Percentiles rank a stretch among this genome's conserved stretches.
Evolutionary conservation across 345 rosid species (phyloP).

Genomic region (Geranium rotundifolium): DNA sequence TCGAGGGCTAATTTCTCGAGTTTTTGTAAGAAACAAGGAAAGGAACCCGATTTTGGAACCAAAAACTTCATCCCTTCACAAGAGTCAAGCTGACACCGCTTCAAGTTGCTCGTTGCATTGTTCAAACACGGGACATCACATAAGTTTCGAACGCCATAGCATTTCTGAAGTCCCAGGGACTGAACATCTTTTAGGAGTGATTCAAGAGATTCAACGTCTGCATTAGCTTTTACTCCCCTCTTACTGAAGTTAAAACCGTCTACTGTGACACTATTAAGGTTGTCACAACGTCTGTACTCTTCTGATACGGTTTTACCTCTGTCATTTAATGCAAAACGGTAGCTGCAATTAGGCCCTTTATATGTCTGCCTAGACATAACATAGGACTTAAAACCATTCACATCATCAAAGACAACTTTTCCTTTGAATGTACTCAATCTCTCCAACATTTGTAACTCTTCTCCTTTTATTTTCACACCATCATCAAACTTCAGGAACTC

Average conservation of each 20-base stretch:
- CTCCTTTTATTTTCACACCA: neutral
- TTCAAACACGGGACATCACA: neutral
- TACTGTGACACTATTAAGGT: too few species aligned
- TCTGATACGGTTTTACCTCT: neutral
- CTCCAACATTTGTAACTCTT: slow-evolving; percentile 9
- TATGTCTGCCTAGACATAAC: neutral
- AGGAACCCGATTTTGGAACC: too few species aligned
- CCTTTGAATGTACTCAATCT: neutral
- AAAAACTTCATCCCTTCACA: too few species aligned
- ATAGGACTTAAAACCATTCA: neutral
- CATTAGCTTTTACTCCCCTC: neutral
- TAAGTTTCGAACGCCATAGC: neutral
- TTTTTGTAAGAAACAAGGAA: too few species aligned
- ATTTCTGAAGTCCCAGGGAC: neutral
- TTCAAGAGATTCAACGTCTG: neutral
- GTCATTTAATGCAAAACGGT: neutral
- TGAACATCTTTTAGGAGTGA: neutral
- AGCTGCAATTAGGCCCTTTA: neutral
- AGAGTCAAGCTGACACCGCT: too few species aligned
- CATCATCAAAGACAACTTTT: neutral
- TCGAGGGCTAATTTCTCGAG: too few species aligned
- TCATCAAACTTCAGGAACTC: slow-evolving; percentile 3
- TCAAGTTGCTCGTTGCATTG: neutral
- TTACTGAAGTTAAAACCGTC: neutral
- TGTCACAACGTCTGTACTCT: neutral